Evolutionary conservation across 2,329 filamentous ascomycete genomes (phyloP), one percentile per base, ranked within the genome.

Genomic region (Teratosphaeria pseudoeucalypti): DNA sequence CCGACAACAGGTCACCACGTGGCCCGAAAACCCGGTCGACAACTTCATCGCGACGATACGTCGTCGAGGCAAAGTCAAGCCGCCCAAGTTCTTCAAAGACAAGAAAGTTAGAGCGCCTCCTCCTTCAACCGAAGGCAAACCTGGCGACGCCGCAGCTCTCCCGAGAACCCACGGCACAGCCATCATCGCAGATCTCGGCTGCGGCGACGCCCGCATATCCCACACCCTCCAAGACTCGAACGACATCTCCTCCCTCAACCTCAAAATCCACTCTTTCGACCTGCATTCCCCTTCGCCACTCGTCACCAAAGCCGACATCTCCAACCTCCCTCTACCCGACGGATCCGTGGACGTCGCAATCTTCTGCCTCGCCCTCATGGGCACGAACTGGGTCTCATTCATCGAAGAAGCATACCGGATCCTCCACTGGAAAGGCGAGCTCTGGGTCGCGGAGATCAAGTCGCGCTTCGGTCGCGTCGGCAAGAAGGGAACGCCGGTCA

Each of bases 401-500:
- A 83, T 99, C 68, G 94, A 97, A 76, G 94, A 99, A 77, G 92
- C 92, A 14, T 95, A 90, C 78, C 86, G 94, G 58, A 81, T 97
- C 57, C 82, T 99, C 62, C 87, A 90, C 70, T 92, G 91, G 83
- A 92, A 94, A 71, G 94, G 94, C 66, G 94, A 99, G 78, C 85
- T 96, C 58, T 99, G 94, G 94, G 84, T 99, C 57, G 89, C 90
- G 55, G 94, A 99, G 77, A 96, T 99, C 76, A 97, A 97, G 78
- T 90, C 85, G 64, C 88, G 94, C 34, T 97, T 99, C 71, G 86
- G 85, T 3, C 81, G 85, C 53, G 80, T 84, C 2, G 64, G 79
- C 72, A 61, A 75, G 70, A 66, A 71, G 72, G 77, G 75, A 64
- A 79, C 76, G 61, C 71, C 66, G 39, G 79, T 90, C 56, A 78